These are phyloP conservation scores for Euphorbia pulcherrima DNA, from an alignment of 345 rosid species.

Conservation along the genomic window DNA sequence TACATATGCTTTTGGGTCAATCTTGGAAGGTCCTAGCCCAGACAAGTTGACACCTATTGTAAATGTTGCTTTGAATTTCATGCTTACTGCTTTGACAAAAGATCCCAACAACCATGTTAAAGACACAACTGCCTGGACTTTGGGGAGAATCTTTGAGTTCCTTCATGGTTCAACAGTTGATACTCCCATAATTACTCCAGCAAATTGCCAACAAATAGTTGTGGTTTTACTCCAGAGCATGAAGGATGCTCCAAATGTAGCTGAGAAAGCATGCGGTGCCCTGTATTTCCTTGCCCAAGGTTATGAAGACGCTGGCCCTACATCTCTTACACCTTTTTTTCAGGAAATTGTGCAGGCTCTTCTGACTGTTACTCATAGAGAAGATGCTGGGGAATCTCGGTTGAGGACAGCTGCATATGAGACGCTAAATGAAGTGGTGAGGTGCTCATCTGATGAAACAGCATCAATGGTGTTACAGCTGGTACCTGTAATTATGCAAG, in stretches of 20 bases:
- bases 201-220: constrained; percentile 70
- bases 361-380: constrained; percentile 65
- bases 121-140: constrained; percentile 60
- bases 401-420: constrained; percentile 71
- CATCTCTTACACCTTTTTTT: constrained; percentile 64
- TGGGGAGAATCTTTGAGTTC: constrained; percentile 74
- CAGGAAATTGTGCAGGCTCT: constrained; percentile 71
- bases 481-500: constrained; percentile 57
- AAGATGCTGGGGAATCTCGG: constrained; percentile 70
- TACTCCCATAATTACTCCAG: constrained; percentile 57
- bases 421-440: constrained; percentile 64
- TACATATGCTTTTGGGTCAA: constrained; percentile 49
- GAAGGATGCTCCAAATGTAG: constrained; percentile 74
- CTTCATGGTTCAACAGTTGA: constrained; percentile 63
- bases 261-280: constrained; percentile 75
- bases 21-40: constrained; percentile 47
- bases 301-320: constrained; percentile 53
- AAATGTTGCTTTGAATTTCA: constrained; percentile 47
- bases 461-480: constrained; percentile 58
- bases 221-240: constrained; percentile 64
- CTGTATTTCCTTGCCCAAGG: constrained; percentile 74
- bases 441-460: constrained; percentile 70
- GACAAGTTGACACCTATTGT: constrained; percentile 38
- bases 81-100: constrained; percentile 49
- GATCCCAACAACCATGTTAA: constrained; percentile 51